Evolutionary conservation across 257 asterid genomes (phyloP), one percentile per base, ranked within the genome.

Genomic region (Salvia miltiorrhiza): DNA sequence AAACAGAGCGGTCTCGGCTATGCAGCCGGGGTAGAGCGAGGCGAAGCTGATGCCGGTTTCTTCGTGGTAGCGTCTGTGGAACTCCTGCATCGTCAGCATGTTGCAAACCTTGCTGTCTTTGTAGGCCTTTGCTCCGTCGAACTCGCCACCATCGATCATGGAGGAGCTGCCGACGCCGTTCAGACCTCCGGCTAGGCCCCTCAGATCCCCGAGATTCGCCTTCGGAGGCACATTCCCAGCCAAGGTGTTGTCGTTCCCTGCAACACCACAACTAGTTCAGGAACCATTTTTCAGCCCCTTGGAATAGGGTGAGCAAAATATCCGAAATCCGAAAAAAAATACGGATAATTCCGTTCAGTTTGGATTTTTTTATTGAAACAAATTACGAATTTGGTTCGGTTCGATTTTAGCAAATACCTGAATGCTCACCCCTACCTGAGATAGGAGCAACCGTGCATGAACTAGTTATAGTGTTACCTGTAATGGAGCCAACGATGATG

Each of bases 171-270:
- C 81, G 24, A 83, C 59, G 21, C 93, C 88, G 63, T 80, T 87
- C 79, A 91, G 64, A 9, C 95, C 96, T n/a, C 91, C 97, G 0
- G 84, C 80, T 2, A 93, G 87, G 13, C 98, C 98, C 77, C 97
- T 81, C 57, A 90, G 79, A 75, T 93, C 97, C 41, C 98, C 98
- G 0, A 93, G 87, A 76, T 88, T 90, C 2, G 98, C 98, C 80
- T 90, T 93, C 9, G 98, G 98, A 17, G 98, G 96, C 56, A 93
- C 98, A n/a, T 93, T 93, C 33, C 98, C 98, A 0, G 98, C 98
- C 87, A 93, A 82, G 17, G 98, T 93, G 83, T 93, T 90, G 39
- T 95, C 85, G 83, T 93, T 90, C 49, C 98, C 97, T 93, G 86
- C 6, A 71, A 20, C 19, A 65, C 12, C 19, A 28, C 44, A 23